Evolutionary conservation across 179 eudicot species (phyloP).

Genomic region (Pouteria campechiana): DNA sequence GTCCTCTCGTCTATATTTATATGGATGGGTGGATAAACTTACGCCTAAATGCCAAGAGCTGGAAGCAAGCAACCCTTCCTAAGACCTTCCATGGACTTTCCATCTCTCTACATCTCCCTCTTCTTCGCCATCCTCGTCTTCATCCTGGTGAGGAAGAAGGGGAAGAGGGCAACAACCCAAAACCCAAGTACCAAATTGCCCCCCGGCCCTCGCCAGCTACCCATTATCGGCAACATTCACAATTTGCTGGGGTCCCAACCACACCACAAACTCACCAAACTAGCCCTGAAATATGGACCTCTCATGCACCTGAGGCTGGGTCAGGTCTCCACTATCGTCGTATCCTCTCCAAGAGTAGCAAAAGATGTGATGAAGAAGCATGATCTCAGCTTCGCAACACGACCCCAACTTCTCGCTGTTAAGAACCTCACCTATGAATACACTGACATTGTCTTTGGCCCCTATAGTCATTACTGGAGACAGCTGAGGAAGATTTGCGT

Average conservation of each 20-base stretch:
- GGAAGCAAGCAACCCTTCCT: too few relatives aligned
- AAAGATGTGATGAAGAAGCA: constrained; percentile 6
- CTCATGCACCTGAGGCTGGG: constrained; percentile 8
- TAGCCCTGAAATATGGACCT: constrained; percentile 6
- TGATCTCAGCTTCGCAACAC: constrained; percentile 6
- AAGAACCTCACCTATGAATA: constrained; percentile 5
- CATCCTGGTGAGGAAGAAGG: too few relatives aligned
- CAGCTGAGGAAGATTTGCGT: constrained; percentile 10
- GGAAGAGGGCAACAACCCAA: too few relatives aligned
- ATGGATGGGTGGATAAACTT: too few relatives aligned
- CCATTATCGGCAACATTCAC: constrained; percentile 9
- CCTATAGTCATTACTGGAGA: constrained; percentile 10
- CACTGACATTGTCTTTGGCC: constrained; percentile 7
- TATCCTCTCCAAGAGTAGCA: constrained; percentile 4
- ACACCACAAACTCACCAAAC: neutral
- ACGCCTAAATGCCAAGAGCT: too few relatives aligned
- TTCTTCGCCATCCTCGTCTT: too few relatives aligned
- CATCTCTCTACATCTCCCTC: too few relatives aligned
- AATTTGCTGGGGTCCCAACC: neutral
- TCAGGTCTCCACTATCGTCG: constrained; percentile 2
- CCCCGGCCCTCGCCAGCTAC: too few relatives aligned
- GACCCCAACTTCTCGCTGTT: constrained; percentile 6
- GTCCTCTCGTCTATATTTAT: too few relatives aligned
- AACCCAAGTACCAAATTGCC: too few relatives aligned
- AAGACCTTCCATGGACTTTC: too few relatives aligned